phyloP scores from a whole-genome alignment of 768 basidiomycete species.

The Imleria badia region DNA sequence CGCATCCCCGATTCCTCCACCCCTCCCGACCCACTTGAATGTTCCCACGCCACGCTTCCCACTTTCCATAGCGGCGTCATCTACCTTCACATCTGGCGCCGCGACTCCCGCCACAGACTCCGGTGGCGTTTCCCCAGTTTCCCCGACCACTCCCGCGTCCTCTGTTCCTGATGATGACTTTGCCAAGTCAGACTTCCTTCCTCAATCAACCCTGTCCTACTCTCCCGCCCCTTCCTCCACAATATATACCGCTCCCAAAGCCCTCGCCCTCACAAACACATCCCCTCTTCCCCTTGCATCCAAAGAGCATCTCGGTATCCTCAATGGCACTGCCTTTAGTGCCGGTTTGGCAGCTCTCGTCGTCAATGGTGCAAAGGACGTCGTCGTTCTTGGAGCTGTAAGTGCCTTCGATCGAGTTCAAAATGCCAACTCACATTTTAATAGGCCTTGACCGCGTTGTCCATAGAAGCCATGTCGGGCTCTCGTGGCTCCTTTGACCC shows the following conservation, averaged over 20 bases:
- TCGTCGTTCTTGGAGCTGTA: slow-evolving; percentile 53
- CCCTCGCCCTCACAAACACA: slow-evolving; percentile 59
- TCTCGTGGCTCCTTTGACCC: slow-evolving; percentile 69
- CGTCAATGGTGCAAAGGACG: slow-evolving; percentile 66
- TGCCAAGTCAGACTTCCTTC: neutral
- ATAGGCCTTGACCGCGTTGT: slow-evolving; percentile 79
- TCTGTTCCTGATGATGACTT: slow-evolving; percentile 27
- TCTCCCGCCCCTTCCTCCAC: neutral
- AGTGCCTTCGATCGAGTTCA: neutral
- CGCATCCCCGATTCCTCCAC: slow-evolving; percentile 4
- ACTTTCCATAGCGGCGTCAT: neutral
- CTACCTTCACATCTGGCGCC: slow-evolving; percentile 13
- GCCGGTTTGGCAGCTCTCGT: slow-evolving; percentile 77
- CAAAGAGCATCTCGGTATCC: slow-evolving; percentile 78
- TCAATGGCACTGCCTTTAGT: slow-evolving; percentile 87
- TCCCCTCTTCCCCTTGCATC: slow-evolving; percentile 64
- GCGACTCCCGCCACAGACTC: slow-evolving; percentile 19
- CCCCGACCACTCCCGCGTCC: slow-evolving; percentile 38
- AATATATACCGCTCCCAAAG: slow-evolving; percentile 38
- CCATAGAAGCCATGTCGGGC: slow-evolving; percentile 78
- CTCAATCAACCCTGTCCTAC: neutral
- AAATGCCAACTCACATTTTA: neutral
- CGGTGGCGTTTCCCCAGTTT: slow-evolving; percentile 46
- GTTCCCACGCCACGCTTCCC: slow-evolving; percentile 15
- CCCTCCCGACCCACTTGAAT: slow-evolving; percentile 12